These are phyloP conservation scores for Zarea fungicola DNA, from an alignment of 2,329 filamentous ascomycete genomes.

Conservation along the genomic window DNA sequence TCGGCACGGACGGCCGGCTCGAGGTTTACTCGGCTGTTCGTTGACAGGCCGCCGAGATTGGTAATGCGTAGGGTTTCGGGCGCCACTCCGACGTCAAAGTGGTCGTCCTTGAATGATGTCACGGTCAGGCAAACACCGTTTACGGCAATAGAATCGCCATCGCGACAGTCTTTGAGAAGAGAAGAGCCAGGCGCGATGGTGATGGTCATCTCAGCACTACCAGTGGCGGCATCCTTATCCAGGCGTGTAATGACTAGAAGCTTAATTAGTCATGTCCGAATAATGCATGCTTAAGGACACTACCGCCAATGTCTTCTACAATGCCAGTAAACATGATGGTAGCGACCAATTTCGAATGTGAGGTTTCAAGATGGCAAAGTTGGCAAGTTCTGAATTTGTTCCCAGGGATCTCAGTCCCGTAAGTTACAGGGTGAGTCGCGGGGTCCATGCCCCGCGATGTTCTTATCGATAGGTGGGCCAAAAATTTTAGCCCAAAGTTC, in stretches of 20 bases:
- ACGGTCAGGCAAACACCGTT: conserved; percentile 97
- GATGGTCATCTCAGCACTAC: conserved; percentile 88
- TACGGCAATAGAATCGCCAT: conserved; percentile 90
- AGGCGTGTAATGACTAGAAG: conserved; percentile 74
- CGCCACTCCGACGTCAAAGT: conserved; percentile 89
- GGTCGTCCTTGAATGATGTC: conserved; percentile 46
- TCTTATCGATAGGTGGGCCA: conserved; percentile 12
- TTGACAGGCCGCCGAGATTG: conserved; percentile 72
- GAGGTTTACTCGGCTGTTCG: conserved; percentile 73
- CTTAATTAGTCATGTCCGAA: conserved; percentile 26
- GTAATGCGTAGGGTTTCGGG: conserved; percentile 95
- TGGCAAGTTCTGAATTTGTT: too few relatives aligned
- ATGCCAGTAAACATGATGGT: conserved; percentile 87
- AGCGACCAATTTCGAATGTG: background rate
- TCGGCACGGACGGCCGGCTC: conserved; percentile 87
- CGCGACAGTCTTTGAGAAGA: conserved; percentile 77
- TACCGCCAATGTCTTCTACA: conserved; percentile 88
- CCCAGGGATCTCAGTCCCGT: too few relatives aligned
- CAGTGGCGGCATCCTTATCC: conserved; percentile 72
- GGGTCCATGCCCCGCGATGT: background rate
- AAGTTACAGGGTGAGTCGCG: too few relatives aligned
- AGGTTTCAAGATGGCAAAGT: background rate
- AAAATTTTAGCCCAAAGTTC: conserved; percentile 11
- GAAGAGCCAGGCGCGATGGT: conserved; percentile 57
- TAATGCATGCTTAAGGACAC: conserved; percentile 26